Evolutionary conservation across 2,329 filamentous ascomycete species (phyloP).

Genomic region (Diaporthe sp.): DNA sequence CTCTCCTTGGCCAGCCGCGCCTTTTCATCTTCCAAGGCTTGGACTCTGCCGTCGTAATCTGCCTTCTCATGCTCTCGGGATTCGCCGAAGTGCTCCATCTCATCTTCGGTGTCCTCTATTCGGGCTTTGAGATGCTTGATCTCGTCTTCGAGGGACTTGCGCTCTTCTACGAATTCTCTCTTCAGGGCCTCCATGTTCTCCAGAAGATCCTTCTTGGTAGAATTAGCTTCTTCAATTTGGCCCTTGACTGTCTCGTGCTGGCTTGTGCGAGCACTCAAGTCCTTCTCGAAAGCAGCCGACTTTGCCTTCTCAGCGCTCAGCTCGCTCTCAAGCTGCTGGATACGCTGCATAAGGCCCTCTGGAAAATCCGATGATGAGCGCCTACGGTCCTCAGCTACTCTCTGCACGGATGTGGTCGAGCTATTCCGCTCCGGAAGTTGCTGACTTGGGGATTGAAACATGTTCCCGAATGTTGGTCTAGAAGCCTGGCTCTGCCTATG

Average conservation of each 20-base stretch:
- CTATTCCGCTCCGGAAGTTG: conserved; percentile 61
- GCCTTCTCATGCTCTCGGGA: conserved; percentile 85
- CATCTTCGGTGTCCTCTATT: conserved; percentile 90
- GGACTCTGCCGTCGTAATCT: conserved; percentile 74
- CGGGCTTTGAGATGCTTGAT: conserved; percentile 79
- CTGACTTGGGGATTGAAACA: conserved; percentile 62
- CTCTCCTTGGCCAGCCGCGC: conserved; percentile 69
- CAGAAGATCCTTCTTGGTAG: conserved; percentile 92
- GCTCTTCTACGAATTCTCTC: conserved; percentile 86
- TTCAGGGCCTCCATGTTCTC: conserved; percentile 95
- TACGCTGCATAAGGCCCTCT: conserved; percentile 56
- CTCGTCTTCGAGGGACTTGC: conserved; percentile 84
- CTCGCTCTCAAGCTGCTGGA: conserved; percentile 80
- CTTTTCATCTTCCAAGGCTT: conserved; percentile 76
- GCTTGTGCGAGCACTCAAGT: conserved; percentile 68
- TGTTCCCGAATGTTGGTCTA: conserved; percentile 62
- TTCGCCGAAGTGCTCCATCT: conserved; percentile 85
- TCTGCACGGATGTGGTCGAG: conserved; percentile 58
- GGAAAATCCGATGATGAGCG: conserved; percentile 49
- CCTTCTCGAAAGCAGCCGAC: conserved; percentile 74
- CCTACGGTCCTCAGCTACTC: conserved; percentile 54
- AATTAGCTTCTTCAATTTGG: conserved; percentile 86
- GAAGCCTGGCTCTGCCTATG: conserved; percentile 80
- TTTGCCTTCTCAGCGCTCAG: conserved; percentile 78
- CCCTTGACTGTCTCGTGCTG: conserved; percentile 71